A percentile compares a stretch with the other conserved stretches of the same genome.
phyloP scores from a whole-genome alignment of 768 basidiomycete species.

The Russula abietina region DNA sequence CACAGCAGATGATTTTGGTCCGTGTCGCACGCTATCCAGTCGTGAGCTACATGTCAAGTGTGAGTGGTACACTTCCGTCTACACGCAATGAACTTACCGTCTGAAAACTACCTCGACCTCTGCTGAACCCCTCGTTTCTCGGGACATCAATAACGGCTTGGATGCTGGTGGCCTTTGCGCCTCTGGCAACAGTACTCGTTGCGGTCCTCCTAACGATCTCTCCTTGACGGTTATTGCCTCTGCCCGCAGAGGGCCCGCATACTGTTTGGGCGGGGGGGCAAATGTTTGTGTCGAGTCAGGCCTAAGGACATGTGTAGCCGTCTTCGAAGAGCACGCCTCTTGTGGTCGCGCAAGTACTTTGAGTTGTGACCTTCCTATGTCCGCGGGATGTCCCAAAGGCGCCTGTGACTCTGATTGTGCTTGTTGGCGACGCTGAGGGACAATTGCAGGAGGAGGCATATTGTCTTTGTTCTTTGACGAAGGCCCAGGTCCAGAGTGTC shows the following conservation, averaged over 20 bases:
- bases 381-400: neutral
- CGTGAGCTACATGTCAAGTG: conserved; percentile 2
- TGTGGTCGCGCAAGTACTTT: conserved; percentile 1
- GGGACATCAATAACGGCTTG: neutral
- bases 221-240: conserved; percentile 17
- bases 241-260: conserved; percentile 6
- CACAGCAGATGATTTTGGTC: conserved; percentile 10
- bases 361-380: neutral
- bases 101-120: neutral
- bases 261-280: neutral
- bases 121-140: neutral
- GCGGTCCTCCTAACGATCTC: conserved; percentile 13
- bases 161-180: neutral
- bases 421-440: conserved; percentile 12
- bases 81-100: conserved; percentile 5
- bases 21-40: conserved; percentile 18
- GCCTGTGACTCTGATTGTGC: neutral
- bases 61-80: neutral
- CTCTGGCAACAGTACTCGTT: conserved; percentile 17
- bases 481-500: neutral
- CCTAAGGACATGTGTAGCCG: conserved; percentile 13
- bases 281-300: conserved; percentile 9
- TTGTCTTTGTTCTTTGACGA: conserved; percentile 7
- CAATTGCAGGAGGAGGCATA: conserved; percentile 19
- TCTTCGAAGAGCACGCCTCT: conserved; percentile 1